These are phyloP conservation scores for Lactifluus volemus DNA, from an alignment of 768 basidiomycete species.

Conservation along the genomic window DNA sequence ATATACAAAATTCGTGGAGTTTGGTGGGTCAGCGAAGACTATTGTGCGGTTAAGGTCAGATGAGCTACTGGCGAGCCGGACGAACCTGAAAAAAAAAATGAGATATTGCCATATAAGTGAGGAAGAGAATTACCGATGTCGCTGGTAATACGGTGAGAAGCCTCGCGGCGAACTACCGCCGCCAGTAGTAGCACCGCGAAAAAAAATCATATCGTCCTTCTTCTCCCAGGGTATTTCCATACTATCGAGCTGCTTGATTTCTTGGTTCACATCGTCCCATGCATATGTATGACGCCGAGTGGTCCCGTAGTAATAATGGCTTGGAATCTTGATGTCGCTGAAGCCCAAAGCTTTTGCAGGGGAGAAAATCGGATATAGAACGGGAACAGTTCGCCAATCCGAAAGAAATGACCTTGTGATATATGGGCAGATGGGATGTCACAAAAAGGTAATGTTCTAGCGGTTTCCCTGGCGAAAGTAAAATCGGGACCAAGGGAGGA, in stretches of 20 bases:
- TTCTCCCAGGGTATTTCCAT: slow-evolving; percentile 86
- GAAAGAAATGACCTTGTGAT: slow-evolving; percentile 94
- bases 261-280: slow-evolving; percentile 72
- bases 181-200: slow-evolving; percentile 94
- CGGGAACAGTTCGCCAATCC: slow-evolving; percentile 85
- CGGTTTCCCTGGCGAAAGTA: slow-evolving; percentile 49
- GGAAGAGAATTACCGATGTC: slow-evolving; percentile 53
- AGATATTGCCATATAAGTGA: slow-evolving; percentile 11
- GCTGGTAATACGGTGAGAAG: slow-evolving; percentile 73
- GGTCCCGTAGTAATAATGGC: slow-evolving; percentile 90
- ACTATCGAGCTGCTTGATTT: slow-evolving; percentile 67
- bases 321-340: slow-evolving; percentile 87
- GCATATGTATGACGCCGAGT: slow-evolving; percentile 82
- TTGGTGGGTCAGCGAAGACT: slow-evolving; percentile 59
- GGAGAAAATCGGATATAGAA: slow-evolving; percentile 89
- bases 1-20: slow-evolving; percentile 48
- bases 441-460: slow-evolving; percentile 74
- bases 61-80: slow-evolving; percentile 65
- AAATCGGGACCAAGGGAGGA: slow-evolving; percentile 46
- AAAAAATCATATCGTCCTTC: slow-evolving; percentile 84
- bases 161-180: slow-evolving; percentile 84
- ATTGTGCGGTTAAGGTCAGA: slow-evolving; percentile 50
- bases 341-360: slow-evolving; percentile 84
- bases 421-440: slow-evolving; percentile 72
- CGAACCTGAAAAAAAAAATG: slow-evolving; percentile 36